Conservation (phyloP, 2,329 filamentous ascomycete genomes). For the Fusarium musae region DNA sequence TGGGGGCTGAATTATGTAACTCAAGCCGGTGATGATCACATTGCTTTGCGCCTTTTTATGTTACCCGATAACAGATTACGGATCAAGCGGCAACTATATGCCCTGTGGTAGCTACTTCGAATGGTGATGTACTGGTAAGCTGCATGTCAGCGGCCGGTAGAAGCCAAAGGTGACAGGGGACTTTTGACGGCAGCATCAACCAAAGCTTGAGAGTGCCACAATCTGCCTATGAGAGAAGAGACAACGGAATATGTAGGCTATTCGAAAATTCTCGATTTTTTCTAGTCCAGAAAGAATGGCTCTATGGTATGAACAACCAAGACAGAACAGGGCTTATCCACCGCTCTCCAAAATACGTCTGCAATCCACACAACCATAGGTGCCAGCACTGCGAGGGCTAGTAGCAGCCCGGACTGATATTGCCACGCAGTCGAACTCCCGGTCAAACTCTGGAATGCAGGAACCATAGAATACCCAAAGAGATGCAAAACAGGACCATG, state of each 20-base stretch:
- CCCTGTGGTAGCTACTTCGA: too few relatives aligned
- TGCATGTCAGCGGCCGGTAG: background rate
- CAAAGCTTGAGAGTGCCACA: too few relatives aligned
- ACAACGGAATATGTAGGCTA: fast-evolving
- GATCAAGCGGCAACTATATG: background rate
- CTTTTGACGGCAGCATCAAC: too few relatives aligned
- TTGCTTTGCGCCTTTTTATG: background rate
- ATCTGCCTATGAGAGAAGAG: background rate
- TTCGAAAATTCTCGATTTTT: fast-evolving
- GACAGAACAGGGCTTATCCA: background rate
- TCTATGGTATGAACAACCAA: background rate
- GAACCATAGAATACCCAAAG: background rate
- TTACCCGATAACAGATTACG: background rate
- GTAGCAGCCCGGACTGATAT: background rate
- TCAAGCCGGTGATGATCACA: background rate
- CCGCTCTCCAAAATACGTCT: background rate
- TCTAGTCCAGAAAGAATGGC: background rate
- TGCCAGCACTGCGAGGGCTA: background rate
- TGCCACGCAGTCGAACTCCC: background rate
- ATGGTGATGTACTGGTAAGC: too few relatives aligned
- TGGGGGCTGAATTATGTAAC: background rate
- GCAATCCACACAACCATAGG: background rate
- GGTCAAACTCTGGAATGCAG: background rate
- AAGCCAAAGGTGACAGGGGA: background rate
- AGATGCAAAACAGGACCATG: background rate